phyloP scores from a whole-genome alignment of 208 protist species.

The Leishmania aethiopica region DNA sequence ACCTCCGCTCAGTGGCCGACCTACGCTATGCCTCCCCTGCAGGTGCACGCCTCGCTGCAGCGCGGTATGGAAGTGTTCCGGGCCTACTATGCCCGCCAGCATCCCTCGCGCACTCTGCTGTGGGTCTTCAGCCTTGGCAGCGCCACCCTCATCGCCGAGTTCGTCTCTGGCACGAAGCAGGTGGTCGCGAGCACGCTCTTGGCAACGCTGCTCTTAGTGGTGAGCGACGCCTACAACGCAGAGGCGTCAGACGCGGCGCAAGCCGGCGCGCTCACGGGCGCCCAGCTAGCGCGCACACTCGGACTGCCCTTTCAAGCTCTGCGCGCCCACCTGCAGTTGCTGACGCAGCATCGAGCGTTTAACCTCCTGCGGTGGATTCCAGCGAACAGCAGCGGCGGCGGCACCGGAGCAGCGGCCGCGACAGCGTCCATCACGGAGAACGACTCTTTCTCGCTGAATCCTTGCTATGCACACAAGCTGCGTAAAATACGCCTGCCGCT shows the following conservation, averaged over 20 bases:
- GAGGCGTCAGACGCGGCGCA: not conserved
- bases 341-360: constrained; percentile 32
- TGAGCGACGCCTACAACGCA: constrained; percentile 50
- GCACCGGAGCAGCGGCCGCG: not conserved
- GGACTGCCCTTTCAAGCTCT: constrained; percentile 32
- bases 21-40: constrained; percentile 45
- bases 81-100: constrained; percentile 50
- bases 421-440: constrained; percentile 24
- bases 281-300: constrained; percentile 17
- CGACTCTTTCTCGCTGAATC: constrained; percentile 60
- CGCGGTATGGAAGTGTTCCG: constrained; percentile 47
- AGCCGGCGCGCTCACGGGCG: constrained; percentile 22
- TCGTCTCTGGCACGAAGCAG: constrained; percentile 58
- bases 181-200: constrained; percentile 59
- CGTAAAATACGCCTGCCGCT: constrained; percentile 58
- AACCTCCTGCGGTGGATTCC: constrained; percentile 22
- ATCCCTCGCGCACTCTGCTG: constrained; percentile 61
- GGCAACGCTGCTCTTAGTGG: constrained; percentile 61
- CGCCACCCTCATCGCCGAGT: constrained; percentile 52
- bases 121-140: constrained; percentile 72
- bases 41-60: constrained; percentile 45
- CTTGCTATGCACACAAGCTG: constrained; percentile 49
- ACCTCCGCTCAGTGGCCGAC: constrained; percentile 52
- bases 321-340: constrained; percentile 28
- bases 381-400: not conserved